phyloP scores from a whole-genome alignment of 1,284 basidiomycete species.

The Leccinum pachyderme region DNA sequence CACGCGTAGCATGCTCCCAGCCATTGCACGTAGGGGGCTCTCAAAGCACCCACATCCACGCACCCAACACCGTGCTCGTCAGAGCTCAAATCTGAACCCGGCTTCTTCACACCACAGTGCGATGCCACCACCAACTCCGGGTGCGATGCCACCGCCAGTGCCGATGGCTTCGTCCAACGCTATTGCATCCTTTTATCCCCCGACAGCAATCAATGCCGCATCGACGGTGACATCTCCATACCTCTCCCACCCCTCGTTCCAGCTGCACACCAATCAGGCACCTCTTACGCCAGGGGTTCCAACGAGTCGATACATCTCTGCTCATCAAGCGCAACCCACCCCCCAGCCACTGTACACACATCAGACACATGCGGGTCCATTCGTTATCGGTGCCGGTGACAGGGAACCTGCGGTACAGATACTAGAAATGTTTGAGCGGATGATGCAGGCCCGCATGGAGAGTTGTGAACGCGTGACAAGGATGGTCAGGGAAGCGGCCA shows the following conservation, averaged over 20 bases:
- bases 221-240: conserved; percentile 30
- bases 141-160: conserved; percentile 18
- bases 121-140: conserved; percentile 14
- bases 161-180: conserved; percentile 16
- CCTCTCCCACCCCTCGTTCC: conserved; percentile 31
- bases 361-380: conserved; percentile 18
- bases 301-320: conserved; percentile 11
- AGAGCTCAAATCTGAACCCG: conserved; percentile 33
- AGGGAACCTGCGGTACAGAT: conserved; percentile 50
- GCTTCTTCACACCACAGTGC: conserved; percentile 23
- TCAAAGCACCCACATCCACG: conserved; percentile 27
- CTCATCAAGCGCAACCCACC: conserved; percentile 11
- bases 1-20: conserved; percentile 22
- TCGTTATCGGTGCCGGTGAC: conserved; percentile 28
- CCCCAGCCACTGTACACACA: conserved; percentile 18
- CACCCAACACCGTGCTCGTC: conserved; percentile 29
- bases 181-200: conserved; percentile 26
- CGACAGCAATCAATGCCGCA: conserved; percentile 22
- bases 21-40: conserved; percentile 27
- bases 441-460: conserved; percentile 72
- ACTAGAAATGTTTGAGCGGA: conserved; percentile 64
- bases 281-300: conserved; percentile 15
- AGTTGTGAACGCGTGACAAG: conserved; percentile 64
- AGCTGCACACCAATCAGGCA: conserved; percentile 19
- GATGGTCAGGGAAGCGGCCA: conserved; percentile 52